phyloP scores from a whole-genome alignment of 2,329 filamentous ascomycete species.

The Ophiostoma tasmaniense region DNA sequence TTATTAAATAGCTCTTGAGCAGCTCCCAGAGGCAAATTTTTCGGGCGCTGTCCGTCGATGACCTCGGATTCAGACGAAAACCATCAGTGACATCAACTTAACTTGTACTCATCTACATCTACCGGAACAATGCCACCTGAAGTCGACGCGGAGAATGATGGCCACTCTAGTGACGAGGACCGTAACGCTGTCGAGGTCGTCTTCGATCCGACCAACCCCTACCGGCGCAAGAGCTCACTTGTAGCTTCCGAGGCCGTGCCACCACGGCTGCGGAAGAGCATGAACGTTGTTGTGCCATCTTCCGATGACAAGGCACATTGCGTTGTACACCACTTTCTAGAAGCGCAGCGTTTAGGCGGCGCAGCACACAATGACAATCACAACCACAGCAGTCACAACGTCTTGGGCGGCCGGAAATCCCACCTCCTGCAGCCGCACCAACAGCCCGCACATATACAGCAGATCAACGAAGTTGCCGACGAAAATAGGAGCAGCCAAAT shows the following conservation, averaged over 20 bases:
- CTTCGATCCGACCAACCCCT: conserved; percentile 52
- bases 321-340: conserved; percentile 57
- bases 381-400: conserved; percentile 9
- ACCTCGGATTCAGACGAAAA: neutral
- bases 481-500: neutral
- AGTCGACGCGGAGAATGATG: conserved; percentile 26
- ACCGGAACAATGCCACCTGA: conserved; percentile 9
- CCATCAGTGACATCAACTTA: neutral
- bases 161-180: conserved; percentile 42
- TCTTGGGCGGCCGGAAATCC: neutral
- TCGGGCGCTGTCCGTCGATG: neutral
- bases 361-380: conserved; percentile 17
- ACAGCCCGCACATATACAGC: neutral
- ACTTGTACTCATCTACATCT: neutral
- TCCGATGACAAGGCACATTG: conserved; percentile 43
- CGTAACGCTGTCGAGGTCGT: conserved; percentile 47
- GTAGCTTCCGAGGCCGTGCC: conserved; percentile 40
- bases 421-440: neutral
- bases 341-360: conserved; percentile 40
- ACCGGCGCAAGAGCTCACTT: conserved; percentile 59
- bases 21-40: neutral
- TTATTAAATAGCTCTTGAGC: neutral
- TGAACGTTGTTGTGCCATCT: conserved; percentile 2
- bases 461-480: neutral
- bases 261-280: conserved; percentile 29